phyloP scores from a whole-genome alignment of 1,284 basidiomycete genomes.

The Ustilago nuda region DNA sequence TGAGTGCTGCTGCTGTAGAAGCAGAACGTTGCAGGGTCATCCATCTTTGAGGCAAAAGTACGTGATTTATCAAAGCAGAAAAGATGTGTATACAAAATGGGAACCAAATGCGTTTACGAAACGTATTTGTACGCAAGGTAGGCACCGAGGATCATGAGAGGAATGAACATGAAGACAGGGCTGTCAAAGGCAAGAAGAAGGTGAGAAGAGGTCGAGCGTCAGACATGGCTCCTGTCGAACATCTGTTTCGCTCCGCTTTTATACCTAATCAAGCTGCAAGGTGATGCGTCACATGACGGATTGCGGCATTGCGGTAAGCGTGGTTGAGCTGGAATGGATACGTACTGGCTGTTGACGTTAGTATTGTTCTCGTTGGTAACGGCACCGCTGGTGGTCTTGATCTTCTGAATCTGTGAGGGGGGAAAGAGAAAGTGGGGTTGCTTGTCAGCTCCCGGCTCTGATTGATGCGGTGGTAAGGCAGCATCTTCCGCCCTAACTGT shows the following conservation, averaged over 20 bases:
- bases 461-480: neutral
- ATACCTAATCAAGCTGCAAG: neutral
- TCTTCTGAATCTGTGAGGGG: conserved; percentile 30
- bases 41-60: conserved; percentile 4
- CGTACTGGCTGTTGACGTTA: conserved; percentile 59
- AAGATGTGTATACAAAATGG: conserved; percentile 16
- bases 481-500: neutral
- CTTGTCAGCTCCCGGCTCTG: neutral
- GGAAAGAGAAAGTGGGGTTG: neutral
- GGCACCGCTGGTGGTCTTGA: conserved; percentile 52
- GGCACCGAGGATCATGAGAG: conserved; percentile 52
- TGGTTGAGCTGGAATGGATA: neutral
- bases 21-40: neutral
- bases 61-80: conserved; percentile 7
- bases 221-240: neutral
- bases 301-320: neutral
- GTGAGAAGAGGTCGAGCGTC: neutral
- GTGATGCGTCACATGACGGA: neutral
- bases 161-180: conserved; percentile 65
- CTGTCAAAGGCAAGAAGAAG: conserved; percentile 19
- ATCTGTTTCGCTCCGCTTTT: neutral
- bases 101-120: conserved; percentile 24
- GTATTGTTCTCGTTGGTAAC: conserved; percentile 56
- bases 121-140: conserved; percentile 61
- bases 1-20: neutral